phyloP scores from a whole-genome alignment of 176 grass and related monocot genomes.

The Otatea glauca region DNA sequence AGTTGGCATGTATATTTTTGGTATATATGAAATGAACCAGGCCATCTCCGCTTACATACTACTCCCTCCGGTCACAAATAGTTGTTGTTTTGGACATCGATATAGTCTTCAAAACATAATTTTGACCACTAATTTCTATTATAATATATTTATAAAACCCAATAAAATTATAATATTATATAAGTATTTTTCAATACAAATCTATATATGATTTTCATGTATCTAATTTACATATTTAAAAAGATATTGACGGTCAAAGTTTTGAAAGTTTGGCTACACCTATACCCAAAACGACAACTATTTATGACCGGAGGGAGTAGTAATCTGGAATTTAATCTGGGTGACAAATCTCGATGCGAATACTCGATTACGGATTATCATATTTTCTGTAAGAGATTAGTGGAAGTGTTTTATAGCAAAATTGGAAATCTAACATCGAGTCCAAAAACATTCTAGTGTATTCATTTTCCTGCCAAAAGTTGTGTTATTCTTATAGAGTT shows the following conservation, averaged over 20 bases:
- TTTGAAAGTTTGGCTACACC: too few relatives aligned
- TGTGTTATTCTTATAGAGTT: neutral
- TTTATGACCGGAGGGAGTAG: neutral
- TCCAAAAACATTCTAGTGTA: neutral
- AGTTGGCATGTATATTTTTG: slow-evolving; percentile 12
- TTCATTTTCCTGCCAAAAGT: neutral
- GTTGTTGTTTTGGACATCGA: too few relatives aligned
- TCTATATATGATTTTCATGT: too few relatives aligned
- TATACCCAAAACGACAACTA: too few relatives aligned
- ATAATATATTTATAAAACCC: too few relatives aligned
- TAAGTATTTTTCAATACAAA: too few relatives aligned
- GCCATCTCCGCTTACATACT: neutral
- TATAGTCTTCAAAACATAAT: too few relatives aligned
- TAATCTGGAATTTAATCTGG: neutral
- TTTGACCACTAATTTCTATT: too few relatives aligned
- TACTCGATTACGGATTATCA: neutral
- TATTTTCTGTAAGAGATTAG: slow-evolving; percentile 19
- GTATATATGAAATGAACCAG: neutral
- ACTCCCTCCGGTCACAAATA: too few relatives aligned
- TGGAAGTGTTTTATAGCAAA: neutral
- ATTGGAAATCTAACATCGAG: slow-evolving; percentile 14
- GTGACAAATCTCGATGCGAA: neutral
- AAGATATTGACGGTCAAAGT: too few relatives aligned
- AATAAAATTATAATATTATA: too few relatives aligned
- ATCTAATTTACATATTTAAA: too few relatives aligned